Evolutionary conservation across 805 yeast species (phyloP).

Genomic region (Wickerhamiella spandovensis): DNA sequence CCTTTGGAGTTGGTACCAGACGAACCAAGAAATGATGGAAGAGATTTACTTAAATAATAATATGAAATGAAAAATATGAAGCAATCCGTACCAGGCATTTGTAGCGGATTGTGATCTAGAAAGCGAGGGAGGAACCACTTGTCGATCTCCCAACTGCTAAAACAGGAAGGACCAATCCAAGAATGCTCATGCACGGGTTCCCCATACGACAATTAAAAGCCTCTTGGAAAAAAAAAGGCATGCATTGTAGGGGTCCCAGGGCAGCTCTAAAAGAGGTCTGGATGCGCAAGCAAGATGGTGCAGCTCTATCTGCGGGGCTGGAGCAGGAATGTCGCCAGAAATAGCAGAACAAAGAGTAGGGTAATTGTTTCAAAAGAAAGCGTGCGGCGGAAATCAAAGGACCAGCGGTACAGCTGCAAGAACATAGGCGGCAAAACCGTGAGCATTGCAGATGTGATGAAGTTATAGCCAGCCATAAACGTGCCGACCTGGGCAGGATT

Average conservation of each 20-base stretch:
- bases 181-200: background rate
- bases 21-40: too few species aligned
- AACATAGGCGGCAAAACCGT: conserved; percentile 14
- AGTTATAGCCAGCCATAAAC: conserved; percentile 20
- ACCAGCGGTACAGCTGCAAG: conserved; percentile 15
- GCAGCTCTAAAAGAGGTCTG: background rate
- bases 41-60: too few species aligned
- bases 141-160: background rate
- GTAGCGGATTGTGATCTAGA: background rate
- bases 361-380: conserved; percentile 14
- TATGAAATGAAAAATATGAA: too few species aligned
- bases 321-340: conserved; percentile 8
- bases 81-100: background rate
- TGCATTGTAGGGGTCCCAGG: background rate
- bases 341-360: conserved; percentile 6
- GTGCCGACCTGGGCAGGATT: conserved; percentile 20
- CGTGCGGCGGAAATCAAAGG: conserved; percentile 11
- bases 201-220: background rate
- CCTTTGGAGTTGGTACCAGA: too few species aligned
- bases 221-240: background rate
- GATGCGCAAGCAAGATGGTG: background rate
- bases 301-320: conserved; percentile 1
- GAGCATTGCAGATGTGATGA: conserved; percentile 8
- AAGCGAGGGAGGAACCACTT: background rate
- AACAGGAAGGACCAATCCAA: background rate